Evolutionary conservation across 495 filamentous ascomycete species (phyloP).

Genomic region (Trypethelium eluteriae): DNA sequence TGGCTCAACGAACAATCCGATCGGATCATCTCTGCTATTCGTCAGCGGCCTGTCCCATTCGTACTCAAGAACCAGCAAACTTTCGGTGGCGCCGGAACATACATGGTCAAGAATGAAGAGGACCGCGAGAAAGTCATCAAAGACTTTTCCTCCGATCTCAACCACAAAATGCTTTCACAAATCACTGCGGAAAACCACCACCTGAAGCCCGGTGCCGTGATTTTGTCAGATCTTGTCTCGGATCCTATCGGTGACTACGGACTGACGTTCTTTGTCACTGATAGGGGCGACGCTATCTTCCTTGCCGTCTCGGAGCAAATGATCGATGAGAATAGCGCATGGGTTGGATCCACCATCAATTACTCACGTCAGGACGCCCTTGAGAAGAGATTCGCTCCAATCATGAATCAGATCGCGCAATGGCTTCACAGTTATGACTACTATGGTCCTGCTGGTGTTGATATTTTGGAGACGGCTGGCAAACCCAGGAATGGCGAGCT

Average conservation of each 20-base stretch:
- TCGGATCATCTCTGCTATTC: constrained; percentile 21
- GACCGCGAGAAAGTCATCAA: constrained; percentile 23
- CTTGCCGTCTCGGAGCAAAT: constrained; percentile 33
- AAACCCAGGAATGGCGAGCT: constrained; percentile 4
- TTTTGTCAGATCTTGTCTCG: constrained; percentile 5
- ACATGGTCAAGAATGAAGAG: constrained; percentile 22
- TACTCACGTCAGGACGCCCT: constrained; percentile 28
- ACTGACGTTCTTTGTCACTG: constrained; percentile 30
- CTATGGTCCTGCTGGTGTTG: constrained; percentile 32
- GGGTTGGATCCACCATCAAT: constrained; percentile 31
- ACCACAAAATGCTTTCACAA: constrained; percentile 21
- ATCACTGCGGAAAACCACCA: constrained; percentile 27
- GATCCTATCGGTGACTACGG: constrained; percentile 28
- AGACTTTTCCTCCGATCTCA: constrained; percentile 17
- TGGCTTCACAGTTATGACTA: constrained; percentile 30
- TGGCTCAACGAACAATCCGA: constrained; percentile 27
- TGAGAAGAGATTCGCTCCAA: constrained; percentile 19
- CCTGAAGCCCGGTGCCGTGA: constrained; percentile 18
- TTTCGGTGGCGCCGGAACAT: constrained; percentile 36
- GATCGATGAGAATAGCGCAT: constrained; percentile 25
- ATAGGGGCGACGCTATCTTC: constrained; percentile 22
- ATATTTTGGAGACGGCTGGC: constrained; percentile 28
- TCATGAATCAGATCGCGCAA: constrained; percentile 24
- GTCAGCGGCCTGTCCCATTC: constrained; percentile 26
- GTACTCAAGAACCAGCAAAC: constrained; percentile 36